Base-by-base conservation (phyloP, 2,329 filamentous ascomycete species). In the Gaeumannomyces sp. region DNA sequence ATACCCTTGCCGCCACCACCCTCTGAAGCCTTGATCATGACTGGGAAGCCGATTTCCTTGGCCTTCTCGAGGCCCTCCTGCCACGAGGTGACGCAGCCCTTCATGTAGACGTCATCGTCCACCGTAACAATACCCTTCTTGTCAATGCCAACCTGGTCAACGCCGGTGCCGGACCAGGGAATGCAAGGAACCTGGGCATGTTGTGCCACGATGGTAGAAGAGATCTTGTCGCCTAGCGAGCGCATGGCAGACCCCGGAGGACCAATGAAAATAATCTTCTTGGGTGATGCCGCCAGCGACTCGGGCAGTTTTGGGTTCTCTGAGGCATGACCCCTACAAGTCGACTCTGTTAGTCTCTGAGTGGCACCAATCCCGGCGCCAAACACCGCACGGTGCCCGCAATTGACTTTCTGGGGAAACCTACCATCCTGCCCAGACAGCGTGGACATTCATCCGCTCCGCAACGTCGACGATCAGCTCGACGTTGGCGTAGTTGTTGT, bases 1-100 rank as follows among this genome's bases (percentile, higher is more conserved):
- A 99, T 99, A 85, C 95, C 95, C 83, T 99, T 99, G 76, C 95
- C 95, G 81, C 95, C 95, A 81, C 95, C 95, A 80, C 95, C 95
- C 82, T 99, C 95, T 3, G 95, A 98, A n/a, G 95, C 95, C 84
- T 99, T 99, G 77, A 99, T 92, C 95, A 99, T 99, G 82, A 99
- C 91, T 22, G 95, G 95, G 82, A 99, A 99, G 70, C 95, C 95
- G 76, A 99, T 99, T 74, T 92, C 85, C 76, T 86, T 88, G 66
- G 95, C 95, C 74, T 90, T 93, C 73, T 86, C 81, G 62, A 99
- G 85, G 79, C 94, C 95, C 79, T 99, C 93, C 78, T 97, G 82
- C 78, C 92, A 93, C 28, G 91, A 93, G 74, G 86, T 86, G 61
- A 96, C 95, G 77, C 95, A 99, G 68, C 95, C 95, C 79, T 93